Evolutionary conservation across 2,329 filamentous ascomycete species (phyloP), one percentile per base, ranked within the genome.

Genomic region (Coniochaeta prunicola): DNA sequence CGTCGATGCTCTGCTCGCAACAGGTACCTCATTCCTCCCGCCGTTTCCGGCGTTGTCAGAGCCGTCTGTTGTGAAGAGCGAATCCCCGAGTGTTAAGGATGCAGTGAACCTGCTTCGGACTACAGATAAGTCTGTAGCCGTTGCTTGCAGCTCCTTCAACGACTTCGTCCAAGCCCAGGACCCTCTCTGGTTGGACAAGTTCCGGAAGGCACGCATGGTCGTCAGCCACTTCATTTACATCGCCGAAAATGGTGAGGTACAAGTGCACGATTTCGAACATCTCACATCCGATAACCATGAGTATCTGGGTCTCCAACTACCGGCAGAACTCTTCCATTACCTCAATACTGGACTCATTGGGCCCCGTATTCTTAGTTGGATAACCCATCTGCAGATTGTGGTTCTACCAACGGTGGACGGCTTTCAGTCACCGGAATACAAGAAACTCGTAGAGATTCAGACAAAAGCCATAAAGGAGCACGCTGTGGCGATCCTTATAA

Each of bases 321-420:
- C 94, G 0, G 86, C 92, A 42, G 94, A 99, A 73, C 79, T 97
- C 19, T 92, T 93, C 70, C 89, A 91, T 72, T 97, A 97, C 71
- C 80, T 97, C 56, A 92, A 91, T 60, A 87, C 84, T 57, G 94
- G 91, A 34, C 77, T 97, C 48, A 85, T 97, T 63, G 86, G 90
- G 30, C 81, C 91, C 26, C 85, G 90, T 54, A 80, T 96, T 38
- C 81, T 96, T 13, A 90, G 89, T 70, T 93, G 87, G 82, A 85
- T 96, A 65, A 89, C 90, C 4, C 88, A 91, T 58, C 86, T 88
- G 63, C 87, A 93, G 70, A 83, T 96, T 59, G 75, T 89, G 31
- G 82, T 97, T 57, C 81, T 86, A 57, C 88, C 93, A n/a, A 94
- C 93, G 4, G 78, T 96, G 58, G 94, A 97, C 61, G 90, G 91